Conservation (phyloP, 2,329 filamentous ascomycete genomes). For the Cladophialophora chaetospira region DNA sequence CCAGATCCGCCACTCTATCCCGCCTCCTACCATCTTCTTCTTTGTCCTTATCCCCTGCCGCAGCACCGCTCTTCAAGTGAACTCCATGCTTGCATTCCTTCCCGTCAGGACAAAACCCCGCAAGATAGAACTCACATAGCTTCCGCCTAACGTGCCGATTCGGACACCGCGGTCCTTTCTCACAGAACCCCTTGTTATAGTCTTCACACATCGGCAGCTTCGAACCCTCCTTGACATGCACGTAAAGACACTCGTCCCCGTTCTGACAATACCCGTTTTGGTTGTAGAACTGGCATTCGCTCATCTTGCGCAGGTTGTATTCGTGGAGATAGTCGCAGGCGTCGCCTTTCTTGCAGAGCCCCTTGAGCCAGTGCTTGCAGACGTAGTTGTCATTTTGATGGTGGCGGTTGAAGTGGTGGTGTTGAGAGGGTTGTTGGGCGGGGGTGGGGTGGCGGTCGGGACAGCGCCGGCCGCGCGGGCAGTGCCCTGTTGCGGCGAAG, state of each 20-base stretch:
- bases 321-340: conserved; percentile 97
- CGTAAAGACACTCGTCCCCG: conserved; percentile 92
- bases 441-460: conserved; percentile 74
- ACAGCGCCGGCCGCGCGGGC: conserved; percentile 80
- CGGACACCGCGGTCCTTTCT: conserved; percentile 80
- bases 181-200: conserved; percentile 94
- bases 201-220: conserved; percentile 80
- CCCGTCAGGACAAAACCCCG: conserved; percentile 92
- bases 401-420: conserved; percentile 30
- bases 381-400: conserved; percentile 61
- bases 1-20: conserved; percentile 27
- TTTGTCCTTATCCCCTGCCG: conserved; percentile 12
- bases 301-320: conserved; percentile 97
- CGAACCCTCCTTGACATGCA: conserved; percentile 82
- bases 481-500: conserved; percentile 76
- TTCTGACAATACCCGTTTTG: conserved; percentile 94
- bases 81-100: conserved; percentile 73
- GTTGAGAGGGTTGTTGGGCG: conserved; percentile 43
- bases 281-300: conserved; percentile 95
- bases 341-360: conserved; percentile 96
- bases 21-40: conserved; percentile 26
- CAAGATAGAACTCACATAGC: conserved; percentile 82
- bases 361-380: conserved; percentile 98
- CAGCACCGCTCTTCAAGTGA: conserved; percentile 51
- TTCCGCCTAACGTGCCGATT: conserved; percentile 85